phyloP scores from a whole-genome alignment of 345 rosid genomes.

The Murraya paniculata region DNA sequence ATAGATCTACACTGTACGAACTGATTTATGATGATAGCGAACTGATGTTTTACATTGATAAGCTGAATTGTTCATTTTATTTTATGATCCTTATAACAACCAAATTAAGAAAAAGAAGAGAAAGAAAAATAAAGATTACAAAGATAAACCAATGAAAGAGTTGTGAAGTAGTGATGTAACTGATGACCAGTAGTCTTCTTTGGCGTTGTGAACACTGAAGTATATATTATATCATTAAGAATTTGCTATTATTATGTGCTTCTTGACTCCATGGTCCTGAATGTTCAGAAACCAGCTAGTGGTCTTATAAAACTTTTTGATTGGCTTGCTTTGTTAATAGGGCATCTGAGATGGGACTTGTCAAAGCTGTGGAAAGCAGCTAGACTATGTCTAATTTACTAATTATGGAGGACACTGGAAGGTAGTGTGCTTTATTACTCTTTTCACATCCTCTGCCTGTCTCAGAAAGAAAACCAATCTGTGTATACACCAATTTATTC shows the following conservation, averaged over 20 bases:
- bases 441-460: background rate
- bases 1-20: background rate
- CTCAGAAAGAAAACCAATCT: background rate
- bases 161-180: background rate
- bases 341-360: background rate
- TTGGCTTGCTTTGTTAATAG: background rate
- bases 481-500: background rate
- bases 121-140: background rate
- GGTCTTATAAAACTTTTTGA: background rate
- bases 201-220: background rate
- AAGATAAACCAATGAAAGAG: background rate
- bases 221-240: background rate
- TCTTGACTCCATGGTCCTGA: background rate
- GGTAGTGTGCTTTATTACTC: slow-evolving; percentile 13
- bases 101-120: background rate
- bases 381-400: slow-evolving; percentile 7
- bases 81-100: background rate
- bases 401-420: slow-evolving; percentile 19
- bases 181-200: background rate
- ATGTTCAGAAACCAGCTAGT: background rate
- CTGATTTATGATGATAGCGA: background rate
- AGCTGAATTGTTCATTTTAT: background rate
- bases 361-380: background rate
- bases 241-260: background rate
- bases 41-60: background rate